Evolutionary conservation across 129 eudicot species (phyloP), one percentile per base, ranked within the genome.

Genomic region (Solidago caesia): DNA sequence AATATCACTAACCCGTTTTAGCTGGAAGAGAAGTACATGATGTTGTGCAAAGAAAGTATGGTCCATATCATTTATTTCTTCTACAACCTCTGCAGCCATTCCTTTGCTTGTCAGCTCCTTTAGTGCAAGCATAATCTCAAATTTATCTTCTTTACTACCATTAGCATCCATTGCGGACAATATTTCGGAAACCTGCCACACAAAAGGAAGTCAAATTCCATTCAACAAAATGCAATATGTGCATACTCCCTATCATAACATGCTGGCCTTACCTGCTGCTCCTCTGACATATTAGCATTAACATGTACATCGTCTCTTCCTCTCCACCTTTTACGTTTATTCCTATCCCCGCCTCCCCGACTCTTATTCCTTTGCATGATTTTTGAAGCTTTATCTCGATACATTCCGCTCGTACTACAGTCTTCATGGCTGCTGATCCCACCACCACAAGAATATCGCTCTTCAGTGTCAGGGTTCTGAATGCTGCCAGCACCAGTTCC

Each of bases 31-130:
- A 80, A 95, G 82, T 69, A 72, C 43, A 44, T 91, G 87, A 64
- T 95, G 89, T 33, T 88, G 85, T 1, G 51, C 44, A 64, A 95
- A 89, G 72, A 95, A 91, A 21, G 83, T 78, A 4, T 94, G 87
- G 69, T 88, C 93, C 72, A 95, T 74, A 21, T 85, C 85, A 72
- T 89, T 89, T 73, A 95, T 84, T 78, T 89, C 97, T 82, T 89
- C 99, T 65, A 91, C 90, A 64, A 95, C 97, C 82, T 95, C 97
- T 12, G 89, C 91, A 80, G 97, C 90, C 99, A 91, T 91, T 79
- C 99, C 97, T 79, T 83, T 85, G 81, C 84, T 82, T 9, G 97
- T 85, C 79, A 91, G 76, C 67, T 95, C 99, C 91, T 89, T 95
- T 72, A 95, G 56, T 67, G 88, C 87, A 73, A 95, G 81, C 75